A percentile compares a stretch with the other conserved stretches of the same genome.
phyloP scores from a whole-genome alignment of 805 yeast species.

The Torulaspora maleeae region DNA sequence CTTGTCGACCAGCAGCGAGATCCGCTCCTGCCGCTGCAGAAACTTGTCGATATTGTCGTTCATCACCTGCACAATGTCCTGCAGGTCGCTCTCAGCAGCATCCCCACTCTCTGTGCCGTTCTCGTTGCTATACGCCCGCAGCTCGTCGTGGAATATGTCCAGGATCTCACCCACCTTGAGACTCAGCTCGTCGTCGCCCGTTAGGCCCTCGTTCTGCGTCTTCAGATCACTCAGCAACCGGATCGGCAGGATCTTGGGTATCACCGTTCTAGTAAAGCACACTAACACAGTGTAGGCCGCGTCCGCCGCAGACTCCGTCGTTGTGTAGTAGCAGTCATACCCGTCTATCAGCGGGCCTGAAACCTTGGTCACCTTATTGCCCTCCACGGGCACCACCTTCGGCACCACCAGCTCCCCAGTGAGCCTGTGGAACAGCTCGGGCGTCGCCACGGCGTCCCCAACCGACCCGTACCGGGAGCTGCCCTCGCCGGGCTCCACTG shows the following conservation, averaged over 20 bases:
- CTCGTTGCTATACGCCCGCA: slow-evolving; percentile 23
- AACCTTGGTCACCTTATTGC: slow-evolving; percentile 35
- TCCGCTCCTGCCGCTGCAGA: slow-evolving; percentile 72
- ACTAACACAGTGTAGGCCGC: slow-evolving; percentile 19
- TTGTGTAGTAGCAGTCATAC: slow-evolving; percentile 35
- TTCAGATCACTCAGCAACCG: slow-evolving; percentile 32
- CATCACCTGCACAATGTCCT: slow-evolving; percentile 35
- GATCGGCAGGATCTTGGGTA: slow-evolving; percentile 34
- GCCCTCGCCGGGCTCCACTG: slow-evolving; percentile 7
- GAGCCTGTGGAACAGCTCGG: slow-evolving; percentile 26
- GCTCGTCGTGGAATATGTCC: slow-evolving; percentile 31
- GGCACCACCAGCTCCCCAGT: slow-evolving; percentile 32
- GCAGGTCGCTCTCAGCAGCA: slow-evolving; percentile 30
- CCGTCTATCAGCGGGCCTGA: slow-evolving; percentile 31
- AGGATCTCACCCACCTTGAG: slow-evolving; percentile 26
- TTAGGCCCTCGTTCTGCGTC: slow-evolving; percentile 16
- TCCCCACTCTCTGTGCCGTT: slow-evolving; percentile 19
- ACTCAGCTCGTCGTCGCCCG: slow-evolving; percentile 24
- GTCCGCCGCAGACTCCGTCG: slow-evolving; percentile 9
- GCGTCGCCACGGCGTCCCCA: slow-evolving; percentile 15
- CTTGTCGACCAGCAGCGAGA: slow-evolving; percentile 67
- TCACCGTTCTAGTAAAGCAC: slow-evolving; percentile 25
- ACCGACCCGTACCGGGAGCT: slow-evolving; percentile 24
- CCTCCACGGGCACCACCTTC: slow-evolving; percentile 28
- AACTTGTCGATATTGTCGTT: slow-evolving; percentile 42